phyloP scores from a whole-genome alignment of 106 monocot species.

The Dendrobium catenatum region DNA sequence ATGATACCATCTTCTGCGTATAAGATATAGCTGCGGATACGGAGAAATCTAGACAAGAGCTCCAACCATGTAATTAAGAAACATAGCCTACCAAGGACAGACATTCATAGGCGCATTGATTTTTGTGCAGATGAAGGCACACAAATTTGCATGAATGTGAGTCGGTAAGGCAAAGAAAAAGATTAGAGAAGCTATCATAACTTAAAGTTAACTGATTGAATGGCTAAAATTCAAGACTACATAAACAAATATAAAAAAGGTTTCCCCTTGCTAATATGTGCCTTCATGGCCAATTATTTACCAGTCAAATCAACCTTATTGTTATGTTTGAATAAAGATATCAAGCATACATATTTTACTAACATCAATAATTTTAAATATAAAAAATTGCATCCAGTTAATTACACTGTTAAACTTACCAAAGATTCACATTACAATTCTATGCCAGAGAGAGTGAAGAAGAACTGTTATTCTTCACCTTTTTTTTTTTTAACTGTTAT shows the following conservation, averaged over 20 bases:
- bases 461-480: no score
- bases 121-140: background rate
- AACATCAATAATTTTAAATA: background rate
- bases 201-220: background rate
- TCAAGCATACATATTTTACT: background rate
- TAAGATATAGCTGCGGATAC: background rate
- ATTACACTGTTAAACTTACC: background rate
- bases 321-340: background rate
- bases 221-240: background rate
- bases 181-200: background rate
- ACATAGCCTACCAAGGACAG: background rate
- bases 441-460: background rate
- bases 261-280: background rate
- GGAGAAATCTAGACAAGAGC: background rate
- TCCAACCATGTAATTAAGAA: background rate
- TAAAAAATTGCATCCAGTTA: background rate
- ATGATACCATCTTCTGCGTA: background rate
- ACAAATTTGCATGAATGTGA: background rate
- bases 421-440: background rate
- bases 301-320: background rate
- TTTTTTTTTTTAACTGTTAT: no score
- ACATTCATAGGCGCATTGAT: background rate
- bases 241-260: background rate
- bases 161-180: background rate
- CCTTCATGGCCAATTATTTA: background rate